Evolutionary conservation across 2,329 filamentous ascomycete species (phyloP), one percentile per base, ranked within the genome.

Genomic region (Huntiella omanensis): DNA sequence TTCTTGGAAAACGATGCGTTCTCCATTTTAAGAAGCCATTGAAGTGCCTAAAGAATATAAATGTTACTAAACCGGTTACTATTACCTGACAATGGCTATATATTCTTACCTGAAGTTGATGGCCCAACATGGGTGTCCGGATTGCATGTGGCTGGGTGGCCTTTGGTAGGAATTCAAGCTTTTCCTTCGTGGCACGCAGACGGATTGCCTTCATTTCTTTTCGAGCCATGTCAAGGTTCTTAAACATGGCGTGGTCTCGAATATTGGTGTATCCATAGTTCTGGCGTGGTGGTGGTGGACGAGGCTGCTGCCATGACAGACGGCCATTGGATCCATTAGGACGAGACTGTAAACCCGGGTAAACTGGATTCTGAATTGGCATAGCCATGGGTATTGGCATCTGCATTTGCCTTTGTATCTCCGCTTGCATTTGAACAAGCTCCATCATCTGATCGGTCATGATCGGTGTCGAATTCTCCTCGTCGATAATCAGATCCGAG

Each of bases 11-110:
- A 33, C 68, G 59, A 28, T 0, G 84, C 83, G 11, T 69, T 73
- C 58, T 94, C 86, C 54, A 83, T 84, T 5, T 75, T 67, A 13
- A 76, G 65, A 71, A 94, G 74, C 86, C 86, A 94, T 12, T 78
- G 75, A 35, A 94, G 64, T 5, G 83, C 85, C 65, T 88, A 66
- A 49, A 35, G 33, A 10, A 15, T 6, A 33, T 51, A 32, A 48
- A 34, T 33, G 13, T 10, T 16, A 17, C 12, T 17, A 39, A 16
- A 16, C 2, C 6, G 19, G 12, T 8, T 40, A 10, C 38, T 11
- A n/a, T 40, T 32, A n/a, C 12, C 11, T 45, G 4, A 7, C 10
- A 32, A 10, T 13, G 12, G 4, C 13, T 12, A 5, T 5, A 12
- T 10, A 38, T 11, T 49, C 58, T 50, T 55, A 69, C 69, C 59